Evolutionary conservation across 345 rosid species (phyloP).

Genomic region (Anastatica hierochuntica): DNA sequence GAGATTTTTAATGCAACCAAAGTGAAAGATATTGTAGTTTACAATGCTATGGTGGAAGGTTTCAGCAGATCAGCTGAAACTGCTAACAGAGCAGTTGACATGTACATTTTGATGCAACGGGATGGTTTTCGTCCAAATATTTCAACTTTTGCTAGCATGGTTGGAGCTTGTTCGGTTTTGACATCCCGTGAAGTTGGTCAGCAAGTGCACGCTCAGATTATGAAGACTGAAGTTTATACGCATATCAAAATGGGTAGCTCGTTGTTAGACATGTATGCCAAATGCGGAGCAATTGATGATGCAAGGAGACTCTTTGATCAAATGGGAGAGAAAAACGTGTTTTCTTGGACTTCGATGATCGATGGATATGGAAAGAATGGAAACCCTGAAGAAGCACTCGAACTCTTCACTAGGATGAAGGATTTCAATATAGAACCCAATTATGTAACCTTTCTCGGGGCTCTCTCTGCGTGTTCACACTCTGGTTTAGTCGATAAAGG

Average conservation of each 20-base stretch:
- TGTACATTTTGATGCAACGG: slow-evolving; percentile 60
- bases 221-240: slow-evolving; percentile 39
- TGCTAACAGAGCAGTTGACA: slow-evolving; percentile 40
- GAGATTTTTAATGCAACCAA: slow-evolving; percentile 40
- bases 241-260: slow-evolving; percentile 81
- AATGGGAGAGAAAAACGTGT: slow-evolving; percentile 64
- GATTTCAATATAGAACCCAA: slow-evolving; percentile 44
- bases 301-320: slow-evolving; percentile 49
- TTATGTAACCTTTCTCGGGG: slow-evolving; percentile 76
- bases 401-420: slow-evolving; percentile 53
- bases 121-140: slow-evolving; percentile 47
- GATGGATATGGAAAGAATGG: slow-evolving; percentile 97
- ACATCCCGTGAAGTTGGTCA: slow-evolving; percentile 51
- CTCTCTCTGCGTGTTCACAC: slow-evolving; percentile 80
- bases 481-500: slow-evolving; percentile 71
- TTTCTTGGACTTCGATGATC: slow-evolving; percentile 93
- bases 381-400: slow-evolving; percentile 55
- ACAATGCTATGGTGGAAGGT: slow-evolving; percentile 92
- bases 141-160: slow-evolving; percentile 69
- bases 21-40: slow-evolving; percentile 70
- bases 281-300: slow-evolving; percentile 63
- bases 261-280: slow-evolving; percentile 80
- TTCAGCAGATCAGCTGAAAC: slow-evolving; percentile 56
- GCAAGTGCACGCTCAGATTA: slow-evolving; percentile 65
- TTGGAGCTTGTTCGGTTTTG: slow-evolving; percentile 76